These are phyloP conservation scores for Apiospora saccharicola DNA, from an alignment of 2,329 filamentous ascomycete species.

Conservation along the genomic window DNA sequence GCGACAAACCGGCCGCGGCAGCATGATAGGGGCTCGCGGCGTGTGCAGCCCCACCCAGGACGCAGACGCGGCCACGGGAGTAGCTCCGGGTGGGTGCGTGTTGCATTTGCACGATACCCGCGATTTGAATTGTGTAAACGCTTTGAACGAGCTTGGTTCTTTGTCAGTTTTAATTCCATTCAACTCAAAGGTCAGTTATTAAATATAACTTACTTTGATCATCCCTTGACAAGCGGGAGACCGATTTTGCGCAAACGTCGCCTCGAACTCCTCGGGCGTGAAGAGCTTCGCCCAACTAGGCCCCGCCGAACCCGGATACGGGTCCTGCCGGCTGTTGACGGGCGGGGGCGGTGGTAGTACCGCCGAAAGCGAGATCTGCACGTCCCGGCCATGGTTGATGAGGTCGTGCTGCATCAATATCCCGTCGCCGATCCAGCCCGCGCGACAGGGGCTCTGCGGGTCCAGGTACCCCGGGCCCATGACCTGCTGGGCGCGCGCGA, in stretches of 20 bases:
- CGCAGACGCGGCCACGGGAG: slow-evolving; percentile 33
- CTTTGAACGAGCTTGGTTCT: slow-evolving; percentile 38
- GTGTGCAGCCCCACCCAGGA: slow-evolving; percentile 39
- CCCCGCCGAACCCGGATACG: neutral
- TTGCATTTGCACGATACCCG: slow-evolving; percentile 38
- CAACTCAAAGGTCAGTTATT: neutral
- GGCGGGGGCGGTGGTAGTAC: slow-evolving; percentile 24
- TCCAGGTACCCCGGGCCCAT: slow-evolving; percentile 40
- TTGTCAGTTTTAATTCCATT: neutral
- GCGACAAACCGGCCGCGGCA: slow-evolving; percentile 30
- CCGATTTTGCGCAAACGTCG: slow-evolving; percentile 35
- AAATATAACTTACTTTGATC: slow-evolving; percentile 36
- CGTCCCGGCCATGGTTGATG: slow-evolving; percentile 37
- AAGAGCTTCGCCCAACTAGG: slow-evolving; percentile 39
- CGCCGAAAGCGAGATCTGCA: slow-evolving; percentile 34
- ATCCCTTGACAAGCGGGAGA: slow-evolving; percentile 38
- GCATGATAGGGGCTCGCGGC: slow-evolving; percentile 35
- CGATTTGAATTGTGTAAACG: slow-evolving; percentile 42
- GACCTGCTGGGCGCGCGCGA: slow-evolving; percentile 34
- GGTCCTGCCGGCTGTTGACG: slow-evolving; percentile 26
- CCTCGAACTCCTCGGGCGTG: slow-evolving; percentile 42
- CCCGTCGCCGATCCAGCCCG: slow-evolving; percentile 41
- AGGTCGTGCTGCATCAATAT: slow-evolving; percentile 37
- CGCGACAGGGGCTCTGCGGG: slow-evolving; percentile 34
- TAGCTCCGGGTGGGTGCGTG: slow-evolving; percentile 34